Conservation (phyloP, 495 filamentous ascomycete species). For the Copromyces sp. region DNA sequence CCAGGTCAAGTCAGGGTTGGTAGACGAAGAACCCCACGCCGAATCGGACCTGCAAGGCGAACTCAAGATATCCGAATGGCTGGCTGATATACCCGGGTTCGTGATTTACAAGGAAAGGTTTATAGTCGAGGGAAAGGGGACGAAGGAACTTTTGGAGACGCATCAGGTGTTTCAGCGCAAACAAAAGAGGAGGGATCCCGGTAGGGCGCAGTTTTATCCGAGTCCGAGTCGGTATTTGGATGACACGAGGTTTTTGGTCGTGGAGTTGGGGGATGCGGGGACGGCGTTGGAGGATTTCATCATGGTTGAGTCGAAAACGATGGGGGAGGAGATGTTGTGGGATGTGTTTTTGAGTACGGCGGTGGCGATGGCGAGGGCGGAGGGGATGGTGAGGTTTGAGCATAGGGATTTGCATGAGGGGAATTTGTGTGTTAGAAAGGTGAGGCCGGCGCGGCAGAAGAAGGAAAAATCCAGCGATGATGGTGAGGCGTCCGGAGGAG, state of each 20-base stretch:
- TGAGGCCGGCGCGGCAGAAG: slow-evolving; percentile 30
- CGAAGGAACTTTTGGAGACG: slow-evolving; percentile 51
- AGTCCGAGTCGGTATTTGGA: slow-evolving; percentile 49
- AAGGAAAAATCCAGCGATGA: neutral
- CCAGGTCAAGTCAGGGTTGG: slow-evolving; percentile 34
- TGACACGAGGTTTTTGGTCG: slow-evolving; percentile 63
- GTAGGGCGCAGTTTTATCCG: slow-evolving; percentile 56
- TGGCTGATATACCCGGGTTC: slow-evolving; percentile 78
- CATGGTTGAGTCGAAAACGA: slow-evolving; percentile 27
- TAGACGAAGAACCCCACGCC: slow-evolving; percentile 39
- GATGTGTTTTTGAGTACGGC: slow-evolving; percentile 79
- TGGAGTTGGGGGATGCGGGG: slow-evolving; percentile 85
- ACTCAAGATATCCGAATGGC: slow-evolving; percentile 61
- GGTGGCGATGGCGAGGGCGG: slow-evolving; percentile 65
- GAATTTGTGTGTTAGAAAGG: slow-evolving; percentile 53
- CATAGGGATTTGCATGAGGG: slow-evolving; percentile 76
- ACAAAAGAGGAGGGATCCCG: slow-evolving; percentile 46
- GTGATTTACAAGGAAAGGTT: slow-evolving; percentile 76
- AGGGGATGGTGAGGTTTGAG: slow-evolving; percentile 66
- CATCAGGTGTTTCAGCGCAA: slow-evolving; percentile 51
- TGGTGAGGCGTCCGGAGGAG: neutral
- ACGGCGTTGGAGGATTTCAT: slow-evolving; percentile 58
- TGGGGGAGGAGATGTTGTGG: slow-evolving; percentile 51
- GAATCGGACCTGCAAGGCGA: slow-evolving; percentile 43
- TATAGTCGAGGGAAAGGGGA: slow-evolving; percentile 60